Conservation (phyloP, 768 basidiomycete genomes). For the Zangia roseola region DNA sequence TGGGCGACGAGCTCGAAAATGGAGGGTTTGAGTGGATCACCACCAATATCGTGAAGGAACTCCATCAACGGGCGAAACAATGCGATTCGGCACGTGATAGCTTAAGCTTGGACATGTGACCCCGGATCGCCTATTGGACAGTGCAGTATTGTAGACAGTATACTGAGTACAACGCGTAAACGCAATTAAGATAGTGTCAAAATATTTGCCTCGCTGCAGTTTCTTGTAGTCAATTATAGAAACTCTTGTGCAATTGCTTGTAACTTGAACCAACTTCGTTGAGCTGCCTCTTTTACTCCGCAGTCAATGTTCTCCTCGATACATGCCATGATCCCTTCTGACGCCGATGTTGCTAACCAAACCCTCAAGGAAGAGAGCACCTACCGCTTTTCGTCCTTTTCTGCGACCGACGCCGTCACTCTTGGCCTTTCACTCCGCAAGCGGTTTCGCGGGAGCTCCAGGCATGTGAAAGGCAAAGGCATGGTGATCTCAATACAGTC, state of each 20-base stretch:
- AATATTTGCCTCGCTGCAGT: background rate
- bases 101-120: constrained; percentile 30
- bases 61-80: constrained; percentile 50
- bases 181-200: too few relatives aligned
- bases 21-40: constrained; percentile 73
- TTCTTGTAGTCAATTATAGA: background rate
- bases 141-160: too few relatives aligned
- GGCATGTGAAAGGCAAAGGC: constrained; percentile 76
- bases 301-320: constrained; percentile 62
- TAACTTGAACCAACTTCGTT: background rate
- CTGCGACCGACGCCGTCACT: constrained; percentile 76
- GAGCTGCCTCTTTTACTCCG: constrained; percentile 11
- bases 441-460: constrained; percentile 70
- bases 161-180: too few relatives aligned
- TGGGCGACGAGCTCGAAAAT: constrained; percentile 92
- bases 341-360: constrained; percentile 72
- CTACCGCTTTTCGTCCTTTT: constrained; percentile 73
- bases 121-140: background rate
- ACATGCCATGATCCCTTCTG: constrained; percentile 60
- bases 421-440: constrained; percentile 78
- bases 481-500: constrained; percentile 79
- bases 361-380: constrained; percentile 66
- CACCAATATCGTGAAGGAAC: constrained; percentile 76
- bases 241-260: background rate
- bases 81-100: constrained; percentile 18